Base-by-base conservation (phyloP, 2,329 filamentous ascomycete species). In the Pseudopyrenochaeta lycopersici region DNA sequence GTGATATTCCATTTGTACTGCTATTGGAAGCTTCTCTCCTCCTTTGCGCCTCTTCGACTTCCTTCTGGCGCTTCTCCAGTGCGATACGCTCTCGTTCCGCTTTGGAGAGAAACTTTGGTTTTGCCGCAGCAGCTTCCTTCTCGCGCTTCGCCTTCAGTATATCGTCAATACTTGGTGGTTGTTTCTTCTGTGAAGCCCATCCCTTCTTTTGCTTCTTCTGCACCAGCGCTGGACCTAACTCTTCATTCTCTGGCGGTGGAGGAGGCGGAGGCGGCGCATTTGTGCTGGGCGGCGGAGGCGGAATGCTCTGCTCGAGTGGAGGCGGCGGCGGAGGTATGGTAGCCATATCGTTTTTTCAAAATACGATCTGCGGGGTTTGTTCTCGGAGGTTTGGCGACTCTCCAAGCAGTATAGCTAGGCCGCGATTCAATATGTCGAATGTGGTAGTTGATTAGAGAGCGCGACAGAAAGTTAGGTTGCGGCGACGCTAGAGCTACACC, bases 51-150 rank as follows among this genome's bases (percentile, higher is more conserved):
- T 88, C 86, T 56, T 89, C 86, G 1, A 86, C 84, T 68, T 94
- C 90, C 61, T 91, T 90, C 32, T 84, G 82, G 43, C 88, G 83
- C 75, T 92, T 92, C 70, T 96, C 90, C 14, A 91, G 81, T 27
- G 91, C 92, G 21, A 96, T 77, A 55, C 87, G 85, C 73, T 96
- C 92, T 49, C 93, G 85, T 74, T 96, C 85, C 29, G 90, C 89
- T 79, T 90, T 95, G 4, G 90, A 90, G 18, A 97, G 80, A 72
- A 96, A 96, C 74, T 91, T 93, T 4, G 92, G 92, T 82, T 95
- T 97, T 49, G 91, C 85, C 9, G 91, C 89, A 14, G 90, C 91
- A 31, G 90, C 90, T 76, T 95, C 91, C 23, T 90, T 89, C 57
- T 91, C 91, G 71, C 90, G 91, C 82, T 96, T 96, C 78, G 93